Evolutionary conservation across 352 stramenopile species (phyloP).

Genomic region (Phytophthora idaei): DNA sequence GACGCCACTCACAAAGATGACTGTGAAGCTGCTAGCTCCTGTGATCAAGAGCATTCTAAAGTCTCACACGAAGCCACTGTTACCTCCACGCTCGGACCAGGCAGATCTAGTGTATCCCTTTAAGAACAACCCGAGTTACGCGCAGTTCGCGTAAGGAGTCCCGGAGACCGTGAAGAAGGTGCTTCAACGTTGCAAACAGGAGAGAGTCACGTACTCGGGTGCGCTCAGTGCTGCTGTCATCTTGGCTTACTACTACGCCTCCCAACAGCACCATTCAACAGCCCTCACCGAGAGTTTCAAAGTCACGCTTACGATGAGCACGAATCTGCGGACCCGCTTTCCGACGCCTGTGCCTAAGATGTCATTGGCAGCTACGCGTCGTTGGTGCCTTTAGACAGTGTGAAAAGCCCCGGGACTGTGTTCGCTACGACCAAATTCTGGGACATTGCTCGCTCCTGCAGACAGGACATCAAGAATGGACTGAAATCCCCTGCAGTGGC

Average conservation of each 20-base stretch:
- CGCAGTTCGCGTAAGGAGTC: constrained; percentile 34
- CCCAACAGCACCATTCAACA: constrained; percentile 14
- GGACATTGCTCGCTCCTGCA: constrained; percentile 46
- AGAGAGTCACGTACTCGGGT: constrained; percentile 43
- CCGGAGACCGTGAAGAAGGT: constrained; percentile 30
- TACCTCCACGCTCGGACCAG: constrained; percentile 33
- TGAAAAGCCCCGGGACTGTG: constrained; percentile 12
- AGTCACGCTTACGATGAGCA: constrained; percentile 27
- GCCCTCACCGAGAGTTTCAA: constrained; percentile 29
- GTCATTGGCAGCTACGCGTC: constrained; percentile 39
- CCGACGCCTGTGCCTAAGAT: constrained; percentile 24
- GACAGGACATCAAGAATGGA: constrained; percentile 23
- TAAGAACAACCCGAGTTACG: constrained; percentile 33
- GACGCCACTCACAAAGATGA: constrained; percentile 23
- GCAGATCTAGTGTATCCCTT: constrained; percentile 33
- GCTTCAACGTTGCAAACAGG: constrained; percentile 31
- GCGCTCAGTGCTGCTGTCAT: constrained; percentile 35
- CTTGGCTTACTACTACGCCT: constrained; percentile 26
- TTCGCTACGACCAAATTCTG: constrained; percentile 41
- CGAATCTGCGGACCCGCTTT: constrained; percentile 31
- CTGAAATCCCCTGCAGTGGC: constrained; percentile 19
- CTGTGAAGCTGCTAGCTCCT: constrained; percentile 20
- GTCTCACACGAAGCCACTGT: constrained; percentile 28
- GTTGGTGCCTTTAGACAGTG: constrained; percentile 21
- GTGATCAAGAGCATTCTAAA: constrained; percentile 25